A percentile compares a stretch with the other conserved stretches of the same genome.
Conservation (phyloP, 495 filamentous ascomycete species). For the Talaromyces adpressus region DNA sequence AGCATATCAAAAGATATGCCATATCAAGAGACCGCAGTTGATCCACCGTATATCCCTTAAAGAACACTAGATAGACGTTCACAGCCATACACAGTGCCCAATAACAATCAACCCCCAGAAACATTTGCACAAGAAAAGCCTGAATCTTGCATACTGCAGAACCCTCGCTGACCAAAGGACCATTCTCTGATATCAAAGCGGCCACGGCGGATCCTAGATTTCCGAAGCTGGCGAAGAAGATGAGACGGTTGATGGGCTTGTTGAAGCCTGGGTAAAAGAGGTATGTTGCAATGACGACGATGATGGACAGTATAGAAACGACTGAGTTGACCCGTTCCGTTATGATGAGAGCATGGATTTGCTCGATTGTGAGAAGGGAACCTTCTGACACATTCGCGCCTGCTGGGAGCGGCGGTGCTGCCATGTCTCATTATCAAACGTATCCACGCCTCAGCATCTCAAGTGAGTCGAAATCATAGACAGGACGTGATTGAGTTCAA, state of each 20-base stretch:
- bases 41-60: slow-evolving; percentile 53
- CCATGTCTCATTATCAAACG: not conserved
- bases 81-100: slow-evolving; percentile 71
- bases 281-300: slow-evolving; percentile 11
- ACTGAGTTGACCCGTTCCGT: slow-evolving; percentile 13
- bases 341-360: slow-evolving; percentile 7
- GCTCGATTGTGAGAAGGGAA: not conserved
- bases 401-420: not conserved
- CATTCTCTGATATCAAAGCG: slow-evolving; percentile 54
- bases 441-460: not conserved
- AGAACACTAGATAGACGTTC: slow-evolving; percentile 75
- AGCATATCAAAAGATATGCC: slow-evolving; percentile 57
- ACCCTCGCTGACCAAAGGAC: slow-evolving; percentile 20
- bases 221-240: slow-evolving; percentile 69
- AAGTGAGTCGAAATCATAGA: not conserved
- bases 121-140: slow-evolving; percentile 61
- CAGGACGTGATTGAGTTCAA: not conserved
- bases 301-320: slow-evolving; percentile 4
- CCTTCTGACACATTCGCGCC: not conserved
- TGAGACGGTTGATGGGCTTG: slow-evolving; percentile 71
- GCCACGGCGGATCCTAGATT: slow-evolving; percentile 66
- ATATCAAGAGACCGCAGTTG: slow-evolving; percentile 57
- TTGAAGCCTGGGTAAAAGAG: slow-evolving; percentile 15
- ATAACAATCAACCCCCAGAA: slow-evolving; percentile 44
- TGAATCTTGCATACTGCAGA: slow-evolving; percentile 60